phyloP scores from a whole-genome alignment of 2,329 filamentous ascomycete species.

The Catunica adiposa region DNA sequence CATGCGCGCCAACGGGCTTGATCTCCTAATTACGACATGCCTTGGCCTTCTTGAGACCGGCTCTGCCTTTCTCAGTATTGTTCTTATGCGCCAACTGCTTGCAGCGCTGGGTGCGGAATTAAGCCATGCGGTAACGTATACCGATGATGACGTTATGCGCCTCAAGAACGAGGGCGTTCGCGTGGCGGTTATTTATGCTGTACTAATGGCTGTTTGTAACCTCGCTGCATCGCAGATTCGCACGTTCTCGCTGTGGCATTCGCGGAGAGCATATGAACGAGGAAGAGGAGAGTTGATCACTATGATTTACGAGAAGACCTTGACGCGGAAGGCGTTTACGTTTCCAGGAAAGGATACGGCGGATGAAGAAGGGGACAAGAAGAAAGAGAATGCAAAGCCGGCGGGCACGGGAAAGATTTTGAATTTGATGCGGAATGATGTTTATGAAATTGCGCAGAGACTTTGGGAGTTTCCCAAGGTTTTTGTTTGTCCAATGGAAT shows the following conservation, averaged over 20 bases:
- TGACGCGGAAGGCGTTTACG: constrained; percentile 43
- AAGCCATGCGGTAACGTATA: neutral
- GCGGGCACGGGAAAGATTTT: constrained; percentile 83
- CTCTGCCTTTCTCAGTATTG: constrained; percentile 40
- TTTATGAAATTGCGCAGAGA: constrained; percentile 64
- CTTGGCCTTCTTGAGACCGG: constrained; percentile 47
- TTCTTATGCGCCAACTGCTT: constrained; percentile 57
- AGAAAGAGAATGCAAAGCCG: constrained; percentile 8
- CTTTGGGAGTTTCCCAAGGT: constrained; percentile 80
- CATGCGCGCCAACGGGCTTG: constrained; percentile 60
- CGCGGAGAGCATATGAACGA: constrained; percentile 68
- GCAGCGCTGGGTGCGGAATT: constrained; percentile 7
- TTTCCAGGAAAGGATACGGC: constrained; percentile 23
- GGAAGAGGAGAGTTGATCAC: constrained; percentile 72
- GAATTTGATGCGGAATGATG: constrained; percentile 69
- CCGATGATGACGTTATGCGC: neutral
- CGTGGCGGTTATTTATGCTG: constrained; percentile 35
- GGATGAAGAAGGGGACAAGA: constrained; percentile 16
- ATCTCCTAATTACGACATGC: constrained; percentile 50
- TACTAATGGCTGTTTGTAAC: constrained; percentile 42
- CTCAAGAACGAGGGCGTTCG: neutral
- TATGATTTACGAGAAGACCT: constrained; percentile 65
- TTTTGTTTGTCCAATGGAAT: constrained; percentile 57
- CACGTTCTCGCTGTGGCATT: constrained; percentile 63
- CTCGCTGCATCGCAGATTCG: constrained; percentile 46